phyloP scores from a whole-genome alignment of 768 basidiomycete species.

The Cystobasidium ongulense region DNA sequence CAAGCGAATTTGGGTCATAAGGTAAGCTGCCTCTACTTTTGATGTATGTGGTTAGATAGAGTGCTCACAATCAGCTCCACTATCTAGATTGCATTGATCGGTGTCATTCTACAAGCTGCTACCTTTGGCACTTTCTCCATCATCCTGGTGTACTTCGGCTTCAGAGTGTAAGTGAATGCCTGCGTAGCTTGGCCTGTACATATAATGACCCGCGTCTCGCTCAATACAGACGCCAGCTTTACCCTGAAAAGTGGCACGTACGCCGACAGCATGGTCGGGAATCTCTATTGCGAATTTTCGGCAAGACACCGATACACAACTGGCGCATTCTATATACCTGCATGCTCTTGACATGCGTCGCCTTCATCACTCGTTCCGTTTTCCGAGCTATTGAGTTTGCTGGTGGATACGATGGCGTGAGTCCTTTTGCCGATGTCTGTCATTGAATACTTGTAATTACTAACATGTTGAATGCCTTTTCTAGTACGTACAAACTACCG shows the following conservation, averaged over 20 bases:
- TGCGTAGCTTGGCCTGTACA: background rate
- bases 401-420: conserved; percentile 1
- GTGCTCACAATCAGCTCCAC: no score
- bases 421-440: background rate
- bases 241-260: background rate
- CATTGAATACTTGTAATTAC: background rate
- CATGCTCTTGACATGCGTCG: conserved; percentile 26
- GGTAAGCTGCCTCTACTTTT: background rate
- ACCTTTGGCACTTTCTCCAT: conserved; percentile 34
- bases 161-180: conserved; percentile 23
- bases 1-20: conserved; percentile 7
- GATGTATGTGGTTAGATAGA: no score
- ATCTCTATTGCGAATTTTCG: background rate
- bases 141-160: conserved; percentile 31
- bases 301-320: background rate
- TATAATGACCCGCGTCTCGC: background rate
- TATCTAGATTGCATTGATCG: conserved; percentile 34
- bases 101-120: conserved; percentile 34
- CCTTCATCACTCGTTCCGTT: conserved; percentile 31
- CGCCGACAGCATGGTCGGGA: background rate
- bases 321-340: conserved; percentile 30
- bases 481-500: conserved; percentile 28
- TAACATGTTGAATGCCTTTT: background rate
- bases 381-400: conserved; percentile 36
- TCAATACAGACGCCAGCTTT: background rate